Base-by-base conservation (phyloP, 306 rosid species). In the Castanea crenata region DNA sequence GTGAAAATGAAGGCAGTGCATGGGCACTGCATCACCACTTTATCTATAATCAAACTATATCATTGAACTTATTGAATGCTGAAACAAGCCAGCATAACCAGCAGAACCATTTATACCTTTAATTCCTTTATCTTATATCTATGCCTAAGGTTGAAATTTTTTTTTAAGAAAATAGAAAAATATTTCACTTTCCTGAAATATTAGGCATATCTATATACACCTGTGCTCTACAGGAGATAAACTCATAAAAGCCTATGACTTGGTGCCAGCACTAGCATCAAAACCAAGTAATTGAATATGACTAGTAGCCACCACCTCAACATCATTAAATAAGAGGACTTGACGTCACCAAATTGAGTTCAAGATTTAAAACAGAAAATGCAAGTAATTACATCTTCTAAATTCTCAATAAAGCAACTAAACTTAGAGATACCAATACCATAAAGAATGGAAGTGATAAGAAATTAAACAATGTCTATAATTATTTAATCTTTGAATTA, bases 1-100 rank as follows among this genome's bases (percentile, higher is more conserved):
- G 97, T 87, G 89, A 87, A 90, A 86, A 88, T 83, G 92, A 81
- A 91, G 81, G 94, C 97, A 89, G 96, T 88, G 98, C 92, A 87
- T 74, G 85, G 92, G 90, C 97, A 91, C 97, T 86, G 92, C 93
- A 90, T 83, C 92, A 79, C 93, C 89, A 76, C 91, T 88, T 86
- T 75, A 77, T 85, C 97, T 91, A 87, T 82, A 83, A 85, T 65
- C 87, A 88, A 87, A 90, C 92, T 90, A 88, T 80, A 85, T 82
- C 83, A 86, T 81, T 91, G 80, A 84, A 77, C 87, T 85, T 80
- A 74, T 80, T 79, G 83, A 81, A 82, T 71, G 77, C 85, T 51
- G 75, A 78, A 71, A 81, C 85, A 82, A 71, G 90, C 87, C 88
- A 83, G 78, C 82, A 64, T 54, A 77, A 20, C 80, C 62, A 62